Base-by-base conservation (phyloP, 1,139 yeast genomes). In the Pichia sp. region DNA sequence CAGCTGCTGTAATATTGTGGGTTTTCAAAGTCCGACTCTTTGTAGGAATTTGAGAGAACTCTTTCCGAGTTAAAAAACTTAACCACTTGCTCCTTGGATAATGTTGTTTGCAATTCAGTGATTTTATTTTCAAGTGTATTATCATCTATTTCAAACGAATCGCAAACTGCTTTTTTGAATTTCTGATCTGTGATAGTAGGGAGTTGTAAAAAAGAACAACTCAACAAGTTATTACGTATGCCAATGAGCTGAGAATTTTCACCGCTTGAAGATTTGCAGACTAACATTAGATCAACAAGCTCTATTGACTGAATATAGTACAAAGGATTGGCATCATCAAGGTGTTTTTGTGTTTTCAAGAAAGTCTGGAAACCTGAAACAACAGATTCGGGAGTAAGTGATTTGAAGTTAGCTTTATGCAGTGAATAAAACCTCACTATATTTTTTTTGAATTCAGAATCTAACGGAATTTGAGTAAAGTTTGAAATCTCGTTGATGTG, bases 21-120 rank as follows among this genome's bases (percentile, higher is more conserved):
- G 20, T 54, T 48, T 40, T 58, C 60, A 55, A 66, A 66, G 51
- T 64, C 69, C 5, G 52, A 20, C 29, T 44, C 41, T 2, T 36
- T 40, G 42, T 66, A 66, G 3, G 50, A 33, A 6, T 48, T 33
- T 10, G 53, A 49, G 20, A 62, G 49, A 1, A 61, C 59, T 17
- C 52, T n/a, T 27, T 46, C 52, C 6, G 62, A 55, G 12, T 46
- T 54, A 29, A 60, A 36, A 27, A 49, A 57, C 8, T 27, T 44
- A 2, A 56, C 55, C 6, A 64, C 63, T 16, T 61, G 61, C 1
- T 54, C 46, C 49, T 61, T 63, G 33, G 57, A 58, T 4, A 66
- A 29, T 1, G 36, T 16, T 10, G 31, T 9, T 2, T 54, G 50
- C 10, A 62, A 24, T 2, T 34, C 36, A 2, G 9, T 16, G 4